These are phyloP conservation scores for Arabidopsis hybrid DNA, from an alignment of 441 rosid genomes.

Conservation along the genomic window DNA sequence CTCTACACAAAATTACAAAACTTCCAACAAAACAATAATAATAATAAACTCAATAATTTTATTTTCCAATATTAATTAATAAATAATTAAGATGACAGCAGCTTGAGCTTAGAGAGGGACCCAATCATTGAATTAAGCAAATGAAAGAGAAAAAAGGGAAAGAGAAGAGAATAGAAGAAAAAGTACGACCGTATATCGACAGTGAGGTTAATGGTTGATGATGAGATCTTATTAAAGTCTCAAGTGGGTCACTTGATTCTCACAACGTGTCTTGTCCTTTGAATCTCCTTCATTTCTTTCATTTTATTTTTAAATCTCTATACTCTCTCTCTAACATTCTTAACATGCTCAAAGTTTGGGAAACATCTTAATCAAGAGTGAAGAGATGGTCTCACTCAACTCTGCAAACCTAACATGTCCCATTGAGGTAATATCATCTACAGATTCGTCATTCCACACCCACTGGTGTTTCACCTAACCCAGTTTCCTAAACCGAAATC, in stretches of 20 bases:
- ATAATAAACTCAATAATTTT: constrained; percentile 8
- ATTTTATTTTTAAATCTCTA: neutral
- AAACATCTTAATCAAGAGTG: constrained; percentile 43
- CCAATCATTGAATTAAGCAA: constrained; percentile 44
- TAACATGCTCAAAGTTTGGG: constrained; percentile 42
- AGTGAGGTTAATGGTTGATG: constrained; percentile 41
- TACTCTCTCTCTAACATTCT: constrained; percentile 17
- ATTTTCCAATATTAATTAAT: constrained; percentile 14
- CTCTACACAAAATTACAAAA: constrained; percentile 43
- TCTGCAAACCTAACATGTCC: constrained; percentile 40
- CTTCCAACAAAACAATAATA: constrained; percentile 31
- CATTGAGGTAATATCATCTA: constrained; percentile 22
- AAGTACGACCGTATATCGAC: constrained; percentile 50
- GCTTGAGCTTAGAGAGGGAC: constrained; percentile 43
- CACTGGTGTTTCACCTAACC: constrained; percentile 31
- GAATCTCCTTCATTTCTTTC: constrained; percentile 10
- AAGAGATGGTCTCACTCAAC: constrained; percentile 38
- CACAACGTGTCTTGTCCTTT: constrained; percentile 48
- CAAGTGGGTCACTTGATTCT: constrained; percentile 42
- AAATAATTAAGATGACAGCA: constrained; percentile 44
- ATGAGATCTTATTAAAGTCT: constrained; percentile 43
- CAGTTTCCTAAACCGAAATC: neutral
- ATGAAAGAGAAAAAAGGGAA: neutral
- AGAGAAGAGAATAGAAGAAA: constrained; percentile 35
- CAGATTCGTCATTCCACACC: constrained; percentile 27